Percentiles rank a stretch among this genome's conserved stretches.
Conservation (phyloP, 225 moss, liverwort and hornwort genomes). For the Physcomitrellopsis africana region DNA sequence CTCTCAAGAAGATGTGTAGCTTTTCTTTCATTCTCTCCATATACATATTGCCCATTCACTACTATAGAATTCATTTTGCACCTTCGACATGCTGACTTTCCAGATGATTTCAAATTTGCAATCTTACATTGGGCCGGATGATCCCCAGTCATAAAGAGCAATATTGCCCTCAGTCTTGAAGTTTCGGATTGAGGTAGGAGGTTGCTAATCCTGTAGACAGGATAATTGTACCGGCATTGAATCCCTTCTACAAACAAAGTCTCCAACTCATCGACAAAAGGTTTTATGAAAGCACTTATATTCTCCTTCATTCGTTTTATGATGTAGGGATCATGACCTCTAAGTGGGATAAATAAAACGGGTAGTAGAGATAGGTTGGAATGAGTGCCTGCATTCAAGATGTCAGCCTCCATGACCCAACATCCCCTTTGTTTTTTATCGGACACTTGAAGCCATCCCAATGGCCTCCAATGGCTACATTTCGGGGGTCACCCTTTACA, state of each 20-base stretch:
- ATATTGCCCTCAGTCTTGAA: not conserved
- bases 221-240: not conserved
- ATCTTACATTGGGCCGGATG: not conserved
- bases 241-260: not conserved
- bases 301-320: not conserved
- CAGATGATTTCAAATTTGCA: not conserved
- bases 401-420: not conserved
- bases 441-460: not conserved
- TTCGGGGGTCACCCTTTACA: not conserved
- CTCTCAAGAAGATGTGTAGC: not conserved
- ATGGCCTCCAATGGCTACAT: not conserved
- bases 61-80: not conserved
- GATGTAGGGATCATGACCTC: not conserved
- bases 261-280: not conserved
- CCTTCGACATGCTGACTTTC: not conserved
- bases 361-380: not conserved
- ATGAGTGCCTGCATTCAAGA: not conserved
- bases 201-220: not conserved
- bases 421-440: not conserved
- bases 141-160: not conserved
- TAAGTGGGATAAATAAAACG: not conserved
- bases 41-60: not conserved
- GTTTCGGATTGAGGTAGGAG: not conserved
- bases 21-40: not conserved
- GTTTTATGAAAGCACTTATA: not conserved